Percentiles rank a stretch among this genome's conserved stretches.
These are phyloP conservation scores for Rhodotorula sp. DNA, from an alignment of 1,284 basidiomycete species.

Conservation along the genomic window DNA sequence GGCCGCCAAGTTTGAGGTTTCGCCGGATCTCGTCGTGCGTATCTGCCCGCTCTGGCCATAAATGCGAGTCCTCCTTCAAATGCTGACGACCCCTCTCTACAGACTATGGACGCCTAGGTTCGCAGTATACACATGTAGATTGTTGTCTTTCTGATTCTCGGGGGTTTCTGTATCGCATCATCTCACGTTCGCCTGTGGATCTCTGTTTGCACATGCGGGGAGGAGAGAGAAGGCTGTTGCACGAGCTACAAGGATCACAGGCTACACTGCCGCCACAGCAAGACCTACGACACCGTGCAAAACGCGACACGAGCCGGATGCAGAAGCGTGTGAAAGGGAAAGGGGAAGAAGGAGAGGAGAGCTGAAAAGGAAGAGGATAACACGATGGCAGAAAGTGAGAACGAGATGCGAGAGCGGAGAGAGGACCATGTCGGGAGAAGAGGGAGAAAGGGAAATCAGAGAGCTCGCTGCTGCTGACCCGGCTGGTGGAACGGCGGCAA, in stretches of 20 bases:
- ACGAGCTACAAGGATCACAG: not conserved
- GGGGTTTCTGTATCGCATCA: not conserved
- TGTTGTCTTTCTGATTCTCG: not conserved
- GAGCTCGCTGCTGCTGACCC: constrained; percentile 3
- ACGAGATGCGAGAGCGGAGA: not conserved
- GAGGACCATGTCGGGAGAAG: no score
- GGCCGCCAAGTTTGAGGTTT: constrained; percentile 66
- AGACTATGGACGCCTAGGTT: constrained; percentile 15
- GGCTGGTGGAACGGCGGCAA: constrained; percentile 5
- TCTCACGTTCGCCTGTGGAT: not conserved
- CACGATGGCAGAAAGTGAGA: no score
- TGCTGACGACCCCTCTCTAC: not conserved
- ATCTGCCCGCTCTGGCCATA: not conserved
- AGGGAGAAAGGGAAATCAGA: not conserved
- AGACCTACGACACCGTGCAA: not conserved
- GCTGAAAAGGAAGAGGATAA: not conserved
- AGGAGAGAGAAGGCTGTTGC: not conserved
- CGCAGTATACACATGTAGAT: not conserved
- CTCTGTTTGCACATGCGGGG: not conserved
- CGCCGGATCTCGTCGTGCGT: constrained; percentile 39
- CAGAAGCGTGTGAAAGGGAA: not conserved
- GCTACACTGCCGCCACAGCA: not conserved
- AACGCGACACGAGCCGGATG: not conserved
- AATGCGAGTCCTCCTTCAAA: not conserved
- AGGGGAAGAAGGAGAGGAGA: not conserved